phyloP scores from a whole-genome alignment of 2,329 filamentous ascomycete genomes.

The Keithomyces neogunnii region DNA sequence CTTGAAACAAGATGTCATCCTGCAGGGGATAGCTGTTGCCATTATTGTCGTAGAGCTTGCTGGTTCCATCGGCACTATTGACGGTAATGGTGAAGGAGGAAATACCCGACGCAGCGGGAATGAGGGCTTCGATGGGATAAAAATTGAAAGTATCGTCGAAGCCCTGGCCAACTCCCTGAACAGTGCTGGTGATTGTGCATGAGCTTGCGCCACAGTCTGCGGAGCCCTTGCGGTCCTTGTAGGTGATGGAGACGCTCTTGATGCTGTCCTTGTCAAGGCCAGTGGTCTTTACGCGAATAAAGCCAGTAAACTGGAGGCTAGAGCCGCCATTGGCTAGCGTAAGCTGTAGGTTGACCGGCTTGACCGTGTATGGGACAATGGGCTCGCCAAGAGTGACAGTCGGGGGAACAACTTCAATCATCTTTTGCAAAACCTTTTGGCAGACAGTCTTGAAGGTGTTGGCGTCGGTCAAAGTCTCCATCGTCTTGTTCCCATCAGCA shows the following conservation, averaged over 20 bases:
- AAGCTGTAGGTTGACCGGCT: slow-evolving; percentile 49
- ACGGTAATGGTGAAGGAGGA: slow-evolving; percentile 50
- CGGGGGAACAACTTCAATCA: slow-evolving; percentile 52
- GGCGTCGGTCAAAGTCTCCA: slow-evolving; percentile 36
- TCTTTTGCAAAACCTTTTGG: slow-evolving; percentile 43
- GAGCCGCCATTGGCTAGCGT: slow-evolving; percentile 39
- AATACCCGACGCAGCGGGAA: slow-evolving; percentile 51
- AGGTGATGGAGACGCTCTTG: slow-evolving; percentile 40
- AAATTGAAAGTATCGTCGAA: slow-evolving; percentile 55
- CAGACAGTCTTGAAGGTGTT: slow-evolving; percentile 39
- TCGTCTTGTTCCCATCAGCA: slow-evolving; percentile 46
- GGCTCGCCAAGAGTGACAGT: slow-evolving; percentile 41
- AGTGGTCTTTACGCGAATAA: slow-evolving; percentile 49
- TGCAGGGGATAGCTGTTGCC: slow-evolving; percentile 45
- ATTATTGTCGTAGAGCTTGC: slow-evolving; percentile 45
- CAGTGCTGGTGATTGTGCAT: slow-evolving; percentile 36
- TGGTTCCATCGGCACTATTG: slow-evolving; percentile 37
- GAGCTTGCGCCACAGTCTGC: slow-evolving; percentile 30
- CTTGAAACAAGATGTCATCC: slow-evolving; percentile 47
- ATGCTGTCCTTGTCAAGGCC: slow-evolving; percentile 32
- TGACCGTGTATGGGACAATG: slow-evolving; percentile 48
- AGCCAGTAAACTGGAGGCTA: slow-evolving; percentile 41
- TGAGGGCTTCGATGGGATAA: slow-evolving; percentile 37
- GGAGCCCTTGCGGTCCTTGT: slow-evolving; percentile 46
- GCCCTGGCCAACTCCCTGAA: slow-evolving; percentile 41